Evolutionary conservation across 2,329 filamentous ascomycete species (phyloP).

Genomic region (Zasmidium angulare): DNA sequence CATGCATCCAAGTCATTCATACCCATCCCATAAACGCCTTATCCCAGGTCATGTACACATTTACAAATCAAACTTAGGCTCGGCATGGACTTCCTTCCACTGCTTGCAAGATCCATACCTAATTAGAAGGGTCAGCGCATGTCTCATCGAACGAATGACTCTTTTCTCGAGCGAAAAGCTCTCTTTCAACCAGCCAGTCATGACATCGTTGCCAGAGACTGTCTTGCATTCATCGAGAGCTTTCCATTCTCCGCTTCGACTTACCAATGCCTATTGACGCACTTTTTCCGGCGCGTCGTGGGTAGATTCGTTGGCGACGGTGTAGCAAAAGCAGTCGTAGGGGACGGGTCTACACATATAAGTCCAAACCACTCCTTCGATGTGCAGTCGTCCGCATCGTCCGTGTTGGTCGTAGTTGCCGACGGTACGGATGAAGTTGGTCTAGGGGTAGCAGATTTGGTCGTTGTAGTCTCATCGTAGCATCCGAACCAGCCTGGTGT

Average conservation of each 20-base stretch:
- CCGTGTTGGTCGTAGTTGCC: constrained; percentile 19
- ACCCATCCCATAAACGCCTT: not conserved
- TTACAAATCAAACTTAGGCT: constrained; percentile 19
- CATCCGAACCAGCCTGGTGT: constrained; percentile 92
- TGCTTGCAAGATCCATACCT: constrained; percentile 28
- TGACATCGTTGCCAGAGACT: too few relatives aligned
- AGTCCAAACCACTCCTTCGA: constrained; percentile 30
- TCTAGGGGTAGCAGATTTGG: constrained; percentile 25
- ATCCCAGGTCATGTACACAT: not conserved
- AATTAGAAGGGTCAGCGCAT: too few relatives aligned
- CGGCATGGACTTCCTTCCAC: constrained; percentile 20
- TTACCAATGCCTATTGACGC: constrained; percentile 26
- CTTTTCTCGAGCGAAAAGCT: too few relatives aligned
- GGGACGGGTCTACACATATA: constrained; percentile 32
- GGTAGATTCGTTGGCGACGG: constrained; percentile 19
- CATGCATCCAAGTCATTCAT: not conserved
- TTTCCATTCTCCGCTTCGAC: too few relatives aligned
- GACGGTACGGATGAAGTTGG: constrained; percentile 16
- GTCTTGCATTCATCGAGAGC: too few relatives aligned
- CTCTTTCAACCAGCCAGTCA: too few relatives aligned
- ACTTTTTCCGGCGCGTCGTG: constrained; percentile 17
- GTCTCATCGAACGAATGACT: too few relatives aligned
- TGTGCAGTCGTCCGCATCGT: constrained; percentile 25
- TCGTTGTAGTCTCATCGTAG: constrained; percentile 56
- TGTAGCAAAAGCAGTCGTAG: constrained; percentile 12